These are phyloP conservation scores for Nicotiana rustica DNA, from an alignment of 305 asterid species.

Conservation along the genomic window DNA sequence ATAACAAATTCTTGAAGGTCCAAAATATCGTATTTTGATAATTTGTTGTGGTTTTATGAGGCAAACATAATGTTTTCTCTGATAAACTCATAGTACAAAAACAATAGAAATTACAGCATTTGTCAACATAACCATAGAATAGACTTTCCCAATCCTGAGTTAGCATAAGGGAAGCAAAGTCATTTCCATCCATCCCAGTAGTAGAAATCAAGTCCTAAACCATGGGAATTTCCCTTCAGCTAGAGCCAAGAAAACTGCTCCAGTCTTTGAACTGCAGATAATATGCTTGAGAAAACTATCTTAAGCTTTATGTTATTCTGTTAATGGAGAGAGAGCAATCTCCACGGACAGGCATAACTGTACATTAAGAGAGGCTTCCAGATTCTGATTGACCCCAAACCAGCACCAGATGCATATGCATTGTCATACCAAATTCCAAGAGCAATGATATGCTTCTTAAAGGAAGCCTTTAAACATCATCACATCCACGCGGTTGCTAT, in stretches of 20 bases:
- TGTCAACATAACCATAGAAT: not conserved
- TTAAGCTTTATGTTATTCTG: slow-evolving; percentile 29
- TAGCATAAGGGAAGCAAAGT: slow-evolving; percentile 23
- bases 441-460: not conserved
- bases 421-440: not conserved
- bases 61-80: slow-evolving; percentile 11
- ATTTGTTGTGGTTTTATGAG: slow-evolving; percentile 16
- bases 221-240: not conserved
- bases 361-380: slow-evolving; percentile 41
- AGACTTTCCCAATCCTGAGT: slow-evolving; percentile 21
- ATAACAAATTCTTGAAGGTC: slow-evolving; percentile 16
- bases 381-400: not conserved
- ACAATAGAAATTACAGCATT: slow-evolving; percentile 10
- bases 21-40: not conserved
- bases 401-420: not conserved
- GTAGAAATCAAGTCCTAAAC: not conserved
- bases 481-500: not conserved
- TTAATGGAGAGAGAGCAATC: slow-evolving; percentile 18
- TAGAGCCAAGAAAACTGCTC: slow-evolving; percentile 16
- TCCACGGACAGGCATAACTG: slow-evolving; percentile 40
- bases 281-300: not conserved
- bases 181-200: slow-evolving; percentile 6
- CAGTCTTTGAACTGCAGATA: not conserved
- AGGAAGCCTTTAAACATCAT: slow-evolving; percentile 34
- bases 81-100: not conserved